These are phyloP conservation scores for Suillus alpinus DNA, from an alignment of 768 basidiomycete species.

Conservation along the genomic window DNA sequence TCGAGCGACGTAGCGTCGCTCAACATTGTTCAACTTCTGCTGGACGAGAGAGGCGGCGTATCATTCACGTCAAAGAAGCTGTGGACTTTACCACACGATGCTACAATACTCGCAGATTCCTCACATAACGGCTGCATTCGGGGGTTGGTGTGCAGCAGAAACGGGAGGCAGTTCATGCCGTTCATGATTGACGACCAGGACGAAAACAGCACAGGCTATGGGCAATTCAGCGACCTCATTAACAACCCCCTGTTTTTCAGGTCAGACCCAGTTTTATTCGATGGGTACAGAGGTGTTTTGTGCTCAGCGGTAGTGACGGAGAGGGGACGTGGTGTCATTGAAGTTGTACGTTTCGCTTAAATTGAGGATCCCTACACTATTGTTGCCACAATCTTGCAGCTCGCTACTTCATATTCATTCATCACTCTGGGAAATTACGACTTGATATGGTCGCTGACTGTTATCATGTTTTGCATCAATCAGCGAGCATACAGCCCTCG, in stretches of 20 bases:
- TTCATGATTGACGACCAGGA: constrained; percentile 3
- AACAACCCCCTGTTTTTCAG: not conserved
- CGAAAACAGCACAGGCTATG: not conserved
- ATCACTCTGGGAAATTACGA: too few relatives aligned
- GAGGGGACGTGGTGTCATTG: not conserved
- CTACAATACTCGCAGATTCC: constrained; percentile 4
- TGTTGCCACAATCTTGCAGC: too few relatives aligned
- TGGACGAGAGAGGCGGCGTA: not conserved
- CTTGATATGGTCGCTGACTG: too few relatives aligned
- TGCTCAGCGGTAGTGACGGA: not conserved
- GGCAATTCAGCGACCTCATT: not conserved
- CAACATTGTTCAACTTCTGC: not conserved
- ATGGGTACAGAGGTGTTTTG: constrained; percentile 6
- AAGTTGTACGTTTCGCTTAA: not conserved
- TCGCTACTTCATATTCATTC: too few relatives aligned
- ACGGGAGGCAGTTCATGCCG: not conserved
- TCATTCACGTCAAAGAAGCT: not conserved
- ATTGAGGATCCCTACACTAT: too few relatives aligned
- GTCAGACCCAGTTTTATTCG: not conserved
- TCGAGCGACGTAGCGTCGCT: not conserved
- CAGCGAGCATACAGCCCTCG: too few relatives aligned
- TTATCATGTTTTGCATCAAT: too few relatives aligned
- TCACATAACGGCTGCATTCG: constrained; percentile 7
- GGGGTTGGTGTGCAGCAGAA: not conserved
- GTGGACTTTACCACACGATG: not conserved